Conservation (phyloP, 1,284 basidiomycete genomes). For the Anthracocystis panici-leucophaei region DNA sequence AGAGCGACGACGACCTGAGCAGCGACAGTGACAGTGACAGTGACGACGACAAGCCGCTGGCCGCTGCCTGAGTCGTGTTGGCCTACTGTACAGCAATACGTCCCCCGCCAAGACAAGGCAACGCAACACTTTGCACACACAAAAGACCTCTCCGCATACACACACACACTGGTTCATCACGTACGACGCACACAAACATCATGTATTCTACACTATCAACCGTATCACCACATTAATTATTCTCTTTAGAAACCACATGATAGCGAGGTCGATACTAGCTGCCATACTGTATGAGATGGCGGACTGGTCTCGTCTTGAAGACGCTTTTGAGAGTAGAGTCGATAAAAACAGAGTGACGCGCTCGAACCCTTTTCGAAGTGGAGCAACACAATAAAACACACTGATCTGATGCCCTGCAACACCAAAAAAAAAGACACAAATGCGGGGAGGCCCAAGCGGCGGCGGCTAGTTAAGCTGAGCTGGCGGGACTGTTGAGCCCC, state of each 20-base stretch:
- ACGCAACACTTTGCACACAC: too few relatives aligned
- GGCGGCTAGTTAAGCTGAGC: neutral
- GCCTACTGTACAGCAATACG: neutral
- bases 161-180: too few relatives aligned
- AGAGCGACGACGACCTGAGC: slow-evolving; percentile 29
- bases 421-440: neutral
- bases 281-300: neutral
- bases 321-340: neutral
- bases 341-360: neutral
- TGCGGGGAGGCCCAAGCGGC: slow-evolving; percentile 10
- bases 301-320: neutral
- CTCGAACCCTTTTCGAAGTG: neutral
- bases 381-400: neutral
- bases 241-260: too few relatives aligned
- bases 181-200: too few relatives aligned
- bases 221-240: too few relatives aligned
- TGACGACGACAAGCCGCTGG: slow-evolving; percentile 51
- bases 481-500: neutral
- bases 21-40: slow-evolving; percentile 35
- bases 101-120: too few relatives aligned
- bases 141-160: too few relatives aligned
- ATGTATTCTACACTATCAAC: too few relatives aligned
- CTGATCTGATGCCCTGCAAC: neutral
- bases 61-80: neutral
- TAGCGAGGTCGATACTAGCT: too few relatives aligned